Evolutionary conservation across 1,284 basidiomycete species (phyloP), one percentile per base, ranked within the genome.

Genomic region (Apiotrichum montevideense): DNA sequence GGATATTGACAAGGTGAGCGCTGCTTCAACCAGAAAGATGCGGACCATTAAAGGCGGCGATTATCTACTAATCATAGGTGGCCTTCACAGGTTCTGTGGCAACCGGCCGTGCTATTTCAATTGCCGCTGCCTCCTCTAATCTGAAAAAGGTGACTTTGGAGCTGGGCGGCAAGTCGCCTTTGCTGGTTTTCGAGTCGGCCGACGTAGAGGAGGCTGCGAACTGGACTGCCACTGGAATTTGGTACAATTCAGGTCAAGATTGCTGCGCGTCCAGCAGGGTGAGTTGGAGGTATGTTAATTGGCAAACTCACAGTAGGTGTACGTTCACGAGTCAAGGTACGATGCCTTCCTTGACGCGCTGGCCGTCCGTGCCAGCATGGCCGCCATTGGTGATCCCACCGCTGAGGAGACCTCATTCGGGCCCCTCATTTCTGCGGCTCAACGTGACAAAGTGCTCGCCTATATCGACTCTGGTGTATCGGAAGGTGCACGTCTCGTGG

Each of bases 391-490:
- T 32, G 52, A 74, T 66, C 90, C 88, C 0, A 84, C 88, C 63
- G 85, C 90, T 66, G 85, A 88, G 48, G 79, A 79, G 46, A 84
- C 82, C 14, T 83, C 83, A 50, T 88, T 85, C 42, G 91, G 91
- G 2, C 91, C 92, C 15, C 79, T 94, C 68, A 85, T 92, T 45
- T 91, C 88, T 32, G 87, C 87, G 70, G 77, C 75, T 15, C 94
- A 98, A 75, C 89, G 87, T 66, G 90, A 97, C 74, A 87, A 88
- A 64, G 85, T 98, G 51, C 87, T 91, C 83, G 78, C 79, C 11
- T 97, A 93, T 74, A 94, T 98, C 66, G 87, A 94, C 65, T 80
- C 82, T 1, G 95, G 93, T 35, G 90, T 89, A 75, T 70, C 83
- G 62, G 85, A 89, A 69, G 94, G 94, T n/a, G 94, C 94, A 15